Evolutionary conservation across 2,329 filamentous ascomycete genomes (phyloP), one percentile per base, ranked within the genome.

Genomic region (Lecanosticta acicola): DNA sequence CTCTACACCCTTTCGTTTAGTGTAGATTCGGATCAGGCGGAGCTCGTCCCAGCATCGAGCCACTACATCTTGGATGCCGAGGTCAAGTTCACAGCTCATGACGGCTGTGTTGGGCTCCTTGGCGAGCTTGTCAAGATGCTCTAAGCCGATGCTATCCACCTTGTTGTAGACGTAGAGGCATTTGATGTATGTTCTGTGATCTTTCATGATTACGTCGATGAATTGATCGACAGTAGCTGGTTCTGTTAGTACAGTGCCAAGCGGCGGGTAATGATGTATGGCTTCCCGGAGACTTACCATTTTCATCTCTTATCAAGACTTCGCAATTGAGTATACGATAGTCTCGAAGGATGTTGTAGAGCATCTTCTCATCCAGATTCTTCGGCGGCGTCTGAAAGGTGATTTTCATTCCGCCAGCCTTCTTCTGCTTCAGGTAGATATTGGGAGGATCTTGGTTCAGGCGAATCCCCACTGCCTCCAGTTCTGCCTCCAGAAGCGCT

Each of bases 101-200:
- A 98, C 91, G 19, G 85, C 88, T 0, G 94, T 97, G 67, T 97
- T 77, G 2, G 89, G 87, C 70, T 98, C 94, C 50, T 89, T 83
- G 3, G 94, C 93, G 17, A 98, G 76, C 65, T 85, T 82, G 73
- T 98, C 87, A 39, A 98, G 79, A 69, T 94, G 94, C 65, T 96
- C 89, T 55, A 98, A 79, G 34, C 85, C 91, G 50, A 98, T 87
- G 66, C 81, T 84, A 72, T 98, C 93, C 71, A 98, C 94, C 73
- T 98, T 98, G 84, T 98, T 98, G 81, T 98, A 98, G 24, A 97
- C 91, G 71, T 98, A 98, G 24, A 98, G 77, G 64, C 81, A 85
- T 64, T 80, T 79, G 74, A 98, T 96, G 75, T 98, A 98, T 69
- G 94, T 98, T 64, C 93, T 78, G 74, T 98, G 93, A 65, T 96